A percentile compares a stretch with the other conserved stretches of the same genome.
Evolutionary conservation across 2,329 filamentous ascomycete genomes (phyloP).

Genomic region (Epicoccum sorghinum): DNA sequence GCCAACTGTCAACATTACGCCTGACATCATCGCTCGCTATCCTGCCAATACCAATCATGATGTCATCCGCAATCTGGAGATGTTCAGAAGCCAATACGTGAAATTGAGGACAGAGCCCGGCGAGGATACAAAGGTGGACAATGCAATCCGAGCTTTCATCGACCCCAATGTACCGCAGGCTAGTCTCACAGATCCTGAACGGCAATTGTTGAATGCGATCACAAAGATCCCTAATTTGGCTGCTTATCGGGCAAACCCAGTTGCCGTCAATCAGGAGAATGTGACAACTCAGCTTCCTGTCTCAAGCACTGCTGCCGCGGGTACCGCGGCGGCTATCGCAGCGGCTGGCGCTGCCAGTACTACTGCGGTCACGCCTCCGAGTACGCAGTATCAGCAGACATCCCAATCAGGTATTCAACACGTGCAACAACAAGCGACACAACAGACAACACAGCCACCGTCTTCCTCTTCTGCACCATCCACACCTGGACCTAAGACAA

Average conservation of each 20-base stretch:
- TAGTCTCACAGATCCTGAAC: conserved; percentile 34
- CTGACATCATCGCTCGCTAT: conserved; percentile 39
- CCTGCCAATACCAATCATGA: conserved; percentile 35
- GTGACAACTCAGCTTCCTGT: conserved; percentile 7
- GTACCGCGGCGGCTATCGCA: conserved; percentile 42
- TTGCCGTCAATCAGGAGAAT: conserved; percentile 18
- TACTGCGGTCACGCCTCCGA: conserved; percentile 1
- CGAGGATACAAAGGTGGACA: conserved; percentile 40
- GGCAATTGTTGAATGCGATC: conserved; percentile 33
- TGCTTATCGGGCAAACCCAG: conserved; percentile 22
- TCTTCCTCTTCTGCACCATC: neutral
- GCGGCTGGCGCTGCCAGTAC: conserved; percentile 38
- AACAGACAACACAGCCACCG: neutral
- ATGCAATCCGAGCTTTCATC: conserved; percentile 41
- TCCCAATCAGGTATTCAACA: neutral
- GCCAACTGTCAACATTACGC: conserved; percentile 13
- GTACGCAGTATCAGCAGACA: neutral
- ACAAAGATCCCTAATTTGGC: conserved; percentile 27
- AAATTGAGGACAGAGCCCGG: conserved; percentile 29
- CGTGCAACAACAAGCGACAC: neutral
- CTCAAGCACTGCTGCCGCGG: conserved; percentile 29
- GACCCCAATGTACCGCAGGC: conserved; percentile 31
- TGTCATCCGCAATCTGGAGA: conserved; percentile 42
- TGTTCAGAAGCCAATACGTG: conserved; percentile 41
- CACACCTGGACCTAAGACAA: conserved; percentile 9